Conservation (phyloP, 78 protist species). For the Speleostelium caveatum region DNA sequence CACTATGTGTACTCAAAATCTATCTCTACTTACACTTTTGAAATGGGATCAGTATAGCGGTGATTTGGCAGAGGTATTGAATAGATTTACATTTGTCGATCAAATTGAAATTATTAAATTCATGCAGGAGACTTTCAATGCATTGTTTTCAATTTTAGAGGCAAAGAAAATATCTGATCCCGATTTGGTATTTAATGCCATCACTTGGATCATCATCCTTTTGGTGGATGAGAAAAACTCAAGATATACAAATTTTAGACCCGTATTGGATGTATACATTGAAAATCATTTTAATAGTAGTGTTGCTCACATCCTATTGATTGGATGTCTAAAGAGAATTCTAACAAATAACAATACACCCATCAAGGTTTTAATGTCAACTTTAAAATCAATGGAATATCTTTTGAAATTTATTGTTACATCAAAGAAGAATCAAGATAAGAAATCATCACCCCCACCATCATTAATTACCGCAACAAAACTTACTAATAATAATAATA, state of each 20-base stretch:
- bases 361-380: slow-evolving; percentile 43
- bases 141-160: slow-evolving; percentile 65
- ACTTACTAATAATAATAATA: not conserved
- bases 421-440: slow-evolving; percentile 36
- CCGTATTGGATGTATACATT: slow-evolving; percentile 51
- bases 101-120: slow-evolving; percentile 75
- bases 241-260: slow-evolving; percentile 47
- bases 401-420: slow-evolving; percentile 62
- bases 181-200: slow-evolving; percentile 52
- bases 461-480: not conserved
- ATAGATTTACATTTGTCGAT: slow-evolving; percentile 66
- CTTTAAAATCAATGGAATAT: slow-evolving; percentile 68
- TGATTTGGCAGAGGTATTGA: slow-evolving; percentile 45
- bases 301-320: slow-evolving; percentile 46
- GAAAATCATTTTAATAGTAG: slow-evolving; percentile 46
- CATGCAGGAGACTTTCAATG: slow-evolving; percentile 77
- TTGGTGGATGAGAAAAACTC: slow-evolving; percentile 64
- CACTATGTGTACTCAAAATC: slow-evolving; percentile 60
- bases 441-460: too few species aligned
- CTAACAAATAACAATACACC: slow-evolving; percentile 12
- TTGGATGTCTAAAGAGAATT: slow-evolving; percentile 55
- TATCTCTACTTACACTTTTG: slow-evolving; percentile 44
- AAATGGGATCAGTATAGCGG: slow-evolving; percentile 72
- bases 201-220: slow-evolving; percentile 69
- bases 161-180: slow-evolving; percentile 39